Base-by-base conservation (phyloP, 1,139 yeast genomes). In the Blastobotrys raffinosifermentans region DNA sequence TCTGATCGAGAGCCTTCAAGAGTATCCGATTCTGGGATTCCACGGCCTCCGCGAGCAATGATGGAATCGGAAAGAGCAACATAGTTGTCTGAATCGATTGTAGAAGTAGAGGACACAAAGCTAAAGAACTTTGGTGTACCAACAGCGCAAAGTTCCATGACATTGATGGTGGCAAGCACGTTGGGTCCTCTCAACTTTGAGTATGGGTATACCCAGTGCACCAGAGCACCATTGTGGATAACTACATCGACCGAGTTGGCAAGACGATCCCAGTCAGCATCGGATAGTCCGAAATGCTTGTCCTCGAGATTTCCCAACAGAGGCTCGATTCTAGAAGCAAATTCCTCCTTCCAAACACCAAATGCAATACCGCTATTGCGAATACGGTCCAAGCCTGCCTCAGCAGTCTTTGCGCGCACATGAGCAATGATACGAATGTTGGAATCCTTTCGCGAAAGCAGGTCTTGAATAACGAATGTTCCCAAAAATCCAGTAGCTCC, bases 141-240 rank as follows among this genome's bases (percentile, higher is more conserved):
- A 33, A 61, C 55, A 17, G 73, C 63, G 52, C 94, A 85, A 55
- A 93, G 63, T 53, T 79, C 80, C 74, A 93, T 67, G 8, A 87
- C 87, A 53, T 89, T 84, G 45, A 89, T 66, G 0, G 97, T 83
- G 35, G 95, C 80, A 45, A 89, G 66, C 25, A 93, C 98, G 57
- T 93, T 93, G 26, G 98, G 94, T 45, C 86, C 96, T 53, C 97
- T 77, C 51, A 93, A 70, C 52, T 83, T 85, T 36, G 82, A 67
- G 63, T 93, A 93, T 30, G 97, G 98, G 59, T 84, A 91, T 2
- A 89, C 96, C 99, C 99, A 93, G 62, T 93, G 98, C 29, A 93
- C 99, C 46, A 89, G 70, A 3, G 98, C 99, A 66, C 97, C 98
- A 54, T 93, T 93, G 62, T 93, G 99, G 45, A 93, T 75, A 36